phyloP scores from a whole-genome alignment of 805 yeast genomes.

The Gaillardinia entomophila region DNA sequence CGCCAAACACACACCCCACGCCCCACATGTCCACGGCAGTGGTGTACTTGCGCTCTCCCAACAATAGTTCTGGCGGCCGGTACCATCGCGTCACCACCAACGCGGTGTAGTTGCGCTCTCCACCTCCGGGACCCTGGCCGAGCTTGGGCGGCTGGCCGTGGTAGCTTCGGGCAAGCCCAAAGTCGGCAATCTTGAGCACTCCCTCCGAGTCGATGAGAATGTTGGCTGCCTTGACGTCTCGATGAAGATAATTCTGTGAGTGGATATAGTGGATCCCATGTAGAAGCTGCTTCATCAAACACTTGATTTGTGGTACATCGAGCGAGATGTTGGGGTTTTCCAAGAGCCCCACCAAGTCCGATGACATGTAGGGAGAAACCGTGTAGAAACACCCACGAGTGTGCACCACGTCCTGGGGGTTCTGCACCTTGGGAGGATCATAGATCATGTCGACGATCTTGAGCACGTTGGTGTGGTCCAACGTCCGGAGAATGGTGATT shows the following conservation, averaged over 20 bases:
- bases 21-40: conserved; percentile 99
- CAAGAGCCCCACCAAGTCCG: conserved; percentile 84
- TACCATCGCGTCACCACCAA: conserved; percentile 96
- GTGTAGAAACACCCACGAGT: conserved; percentile 61
- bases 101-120: conserved; percentile 48
- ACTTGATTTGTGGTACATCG: conserved; percentile 66
- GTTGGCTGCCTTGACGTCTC: conserved; percentile 97
- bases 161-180: conserved; percentile 82
- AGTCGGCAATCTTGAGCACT: conserved; percentile 84
- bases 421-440: conserved; percentile 23
- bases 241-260: conserved; percentile 52
- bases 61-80: conserved; percentile 86
- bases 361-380: conserved; percentile 88
- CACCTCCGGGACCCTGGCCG: conserved; percentile 54
- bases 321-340: conserved; percentile 69
- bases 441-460: conserved; percentile 77
- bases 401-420: conserved; percentile 28
- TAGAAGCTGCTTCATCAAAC: conserved; percentile 73
- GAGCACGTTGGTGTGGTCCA: conserved; percentile 66
- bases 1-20: conserved; percentile 92
- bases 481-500: conserved; percentile 68
- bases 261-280: conserved; percentile 82
- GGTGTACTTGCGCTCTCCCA: conserved; percentile 83
- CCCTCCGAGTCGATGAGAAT: conserved; percentile 76
- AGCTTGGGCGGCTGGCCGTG: conserved; percentile 54